Evolutionary conservation across 192 early-diverging fungal species (phyloP).

Genomic region (Thamnidium elegans): DNA sequence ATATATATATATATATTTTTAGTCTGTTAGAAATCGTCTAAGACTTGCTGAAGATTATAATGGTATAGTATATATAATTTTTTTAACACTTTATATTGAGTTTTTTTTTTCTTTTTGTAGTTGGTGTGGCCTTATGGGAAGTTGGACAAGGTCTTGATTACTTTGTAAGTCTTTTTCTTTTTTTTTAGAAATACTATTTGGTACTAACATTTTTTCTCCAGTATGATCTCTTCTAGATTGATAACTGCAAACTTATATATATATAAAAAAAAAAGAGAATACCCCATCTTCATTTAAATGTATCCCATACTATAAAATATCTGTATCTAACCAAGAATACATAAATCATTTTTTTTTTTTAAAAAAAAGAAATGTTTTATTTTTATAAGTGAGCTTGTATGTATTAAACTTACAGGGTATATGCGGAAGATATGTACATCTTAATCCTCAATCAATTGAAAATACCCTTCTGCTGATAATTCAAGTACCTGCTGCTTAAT

Average conservation of each 20-base stretch:
- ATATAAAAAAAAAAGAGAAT: no score
- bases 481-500: constrained; percentile 3
- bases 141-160: constrained; percentile 44
- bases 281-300: no score
- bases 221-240: no score
- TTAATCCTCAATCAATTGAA: constrained; percentile 6
- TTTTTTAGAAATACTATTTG: background rate
- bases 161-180: constrained; percentile 28
- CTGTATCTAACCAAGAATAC: no score
- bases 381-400: no score
- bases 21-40: constrained; percentile 30
- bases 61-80: constrained; percentile 15
- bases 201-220: background rate
- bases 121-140: constrained; percentile 44
- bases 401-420: no score
- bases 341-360: no score
- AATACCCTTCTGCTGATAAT: background rate
- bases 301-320: no score
- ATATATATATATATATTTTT: constrained; percentile 8
- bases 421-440: no score
- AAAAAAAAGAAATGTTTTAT: no score
- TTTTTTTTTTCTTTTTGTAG: background rate
- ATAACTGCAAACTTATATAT: no score
- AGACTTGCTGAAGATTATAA: constrained; percentile 38
- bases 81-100: background rate